Percentiles rank a stretch among this genome's conserved stretches.
Evolutionary conservation across 139 green algal genomes (phyloP).

Genomic region (Mychonastes homosphaera): DNA sequence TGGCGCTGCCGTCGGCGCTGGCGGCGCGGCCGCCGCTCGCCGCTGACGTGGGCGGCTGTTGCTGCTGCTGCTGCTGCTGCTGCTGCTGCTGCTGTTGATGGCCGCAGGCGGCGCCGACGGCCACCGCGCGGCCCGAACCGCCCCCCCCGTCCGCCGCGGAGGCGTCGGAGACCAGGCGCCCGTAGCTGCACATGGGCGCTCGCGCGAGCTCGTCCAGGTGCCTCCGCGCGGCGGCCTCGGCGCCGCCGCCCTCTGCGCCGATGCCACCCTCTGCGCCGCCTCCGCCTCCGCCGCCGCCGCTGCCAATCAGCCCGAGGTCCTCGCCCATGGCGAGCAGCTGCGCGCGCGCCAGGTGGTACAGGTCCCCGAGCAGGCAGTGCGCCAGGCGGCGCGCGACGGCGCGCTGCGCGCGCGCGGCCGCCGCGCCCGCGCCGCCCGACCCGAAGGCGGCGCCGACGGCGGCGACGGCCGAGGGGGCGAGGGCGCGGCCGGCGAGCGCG

Average conservation of each 20-base stretch:
- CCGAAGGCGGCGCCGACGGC: constrained; percentile 8
- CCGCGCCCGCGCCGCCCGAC: background rate
- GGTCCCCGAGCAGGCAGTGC: constrained; percentile 36
- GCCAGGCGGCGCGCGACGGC: constrained; percentile 9
- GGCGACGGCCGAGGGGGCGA: background rate
- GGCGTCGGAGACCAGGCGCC: no score
- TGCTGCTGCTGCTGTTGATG: constrained; percentile 4
- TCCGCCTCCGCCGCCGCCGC: background rate
- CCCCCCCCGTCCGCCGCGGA: no score
- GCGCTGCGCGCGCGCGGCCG: no score
- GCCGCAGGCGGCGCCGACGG: background rate
- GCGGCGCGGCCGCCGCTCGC: no score
- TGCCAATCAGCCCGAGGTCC: constrained; percentile 5
- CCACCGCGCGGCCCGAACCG: background rate
- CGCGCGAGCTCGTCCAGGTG: background rate
- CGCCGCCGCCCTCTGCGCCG: background rate
- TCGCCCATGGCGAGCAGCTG: constrained; percentile 38
- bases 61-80: background rate
- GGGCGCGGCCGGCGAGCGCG: background rate
- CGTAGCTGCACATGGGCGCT: no score
- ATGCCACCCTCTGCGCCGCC: background rate
- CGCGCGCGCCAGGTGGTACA: constrained; percentile 33
- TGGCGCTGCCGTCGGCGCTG: no score
- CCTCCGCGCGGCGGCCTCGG: constrained; percentile 6
- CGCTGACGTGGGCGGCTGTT: no score